Evolutionary conservation across 805 yeast species (phyloP).

Genomic region (Naumovozyma castellii): DNA sequence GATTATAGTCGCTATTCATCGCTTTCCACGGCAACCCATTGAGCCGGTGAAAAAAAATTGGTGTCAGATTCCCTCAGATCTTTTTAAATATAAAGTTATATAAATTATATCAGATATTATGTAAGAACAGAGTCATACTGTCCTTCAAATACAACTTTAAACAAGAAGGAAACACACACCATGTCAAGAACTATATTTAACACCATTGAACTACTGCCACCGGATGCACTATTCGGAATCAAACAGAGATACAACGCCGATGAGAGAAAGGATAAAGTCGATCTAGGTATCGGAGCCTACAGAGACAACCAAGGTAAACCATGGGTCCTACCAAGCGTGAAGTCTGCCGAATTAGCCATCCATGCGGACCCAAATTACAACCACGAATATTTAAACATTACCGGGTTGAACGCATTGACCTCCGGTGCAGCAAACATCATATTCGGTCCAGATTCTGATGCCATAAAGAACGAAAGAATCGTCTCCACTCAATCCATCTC

Average conservation of each 20-base stretch:
- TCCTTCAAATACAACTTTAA: neutral
- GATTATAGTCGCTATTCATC: too few species aligned
- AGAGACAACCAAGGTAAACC: slow-evolving; percentile 84
- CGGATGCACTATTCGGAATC: slow-evolving; percentile 80
- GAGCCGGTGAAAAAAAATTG: too few species aligned
- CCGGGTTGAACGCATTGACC: slow-evolving; percentile 63
- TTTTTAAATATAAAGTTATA: too few species aligned
- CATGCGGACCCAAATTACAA: slow-evolving; percentile 52
- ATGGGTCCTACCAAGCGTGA: slow-evolving; percentile 73
- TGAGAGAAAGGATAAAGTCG: slow-evolving; percentile 58
- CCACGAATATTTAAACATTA: slow-evolving; percentile 83
- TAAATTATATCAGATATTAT: too few species aligned
- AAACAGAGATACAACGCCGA: slow-evolving; percentile 58
- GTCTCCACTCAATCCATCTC: slow-evolving; percentile 83
- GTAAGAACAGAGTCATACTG: too few species aligned
- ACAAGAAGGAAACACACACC: neutral
- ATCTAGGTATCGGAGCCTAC: slow-evolving; percentile 90
- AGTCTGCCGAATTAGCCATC: slow-evolving; percentile 55
- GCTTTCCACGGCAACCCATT: too few species aligned
- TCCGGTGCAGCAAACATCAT: slow-evolving; percentile 65
- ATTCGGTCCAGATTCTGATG: slow-evolving; percentile 50
- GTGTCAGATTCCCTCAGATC: too few species aligned
- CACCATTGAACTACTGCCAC: slow-evolving; percentile 56
- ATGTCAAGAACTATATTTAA: slow-evolving; percentile 29
- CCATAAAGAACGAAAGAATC: slow-evolving; percentile 51